Evolutionary conservation across 805 yeast genomes (phyloP).

Genomic region (Citeromyces matritensis): DNA sequence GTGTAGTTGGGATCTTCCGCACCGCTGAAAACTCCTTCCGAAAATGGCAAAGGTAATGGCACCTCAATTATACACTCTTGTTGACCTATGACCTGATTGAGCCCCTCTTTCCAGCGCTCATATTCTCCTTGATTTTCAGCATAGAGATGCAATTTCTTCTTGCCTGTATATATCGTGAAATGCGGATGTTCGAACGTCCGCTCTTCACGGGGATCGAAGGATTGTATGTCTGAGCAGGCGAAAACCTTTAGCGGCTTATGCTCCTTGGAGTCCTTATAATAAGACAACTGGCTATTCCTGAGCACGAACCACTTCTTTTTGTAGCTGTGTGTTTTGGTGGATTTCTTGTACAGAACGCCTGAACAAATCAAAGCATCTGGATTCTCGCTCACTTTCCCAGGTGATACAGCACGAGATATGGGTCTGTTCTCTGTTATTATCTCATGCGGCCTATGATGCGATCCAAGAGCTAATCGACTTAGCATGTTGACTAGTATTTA

Average conservation of each 20-base stretch:
- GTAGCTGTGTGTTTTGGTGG: slow-evolving; percentile 19
- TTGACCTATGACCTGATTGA: slow-evolving; percentile 3
- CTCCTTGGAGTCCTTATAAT: slow-evolving; percentile 21
- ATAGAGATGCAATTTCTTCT: slow-evolving; percentile 5
- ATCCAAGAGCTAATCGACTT: too few relatives aligned
- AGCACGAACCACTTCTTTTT: slow-evolving; percentile 23
- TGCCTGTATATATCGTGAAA: slow-evolving; percentile 4
- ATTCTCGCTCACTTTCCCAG: too few relatives aligned
- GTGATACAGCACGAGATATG: too few relatives aligned
- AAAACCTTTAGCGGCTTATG: slow-evolving; percentile 20
- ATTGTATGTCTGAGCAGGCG: slow-evolving; percentile 8
- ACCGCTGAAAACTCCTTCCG: slow-evolving; percentile 1
- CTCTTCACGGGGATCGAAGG: slow-evolving; percentile 7
- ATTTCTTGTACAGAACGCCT: slow-evolving; percentile 16
- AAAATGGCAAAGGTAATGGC: neutral
- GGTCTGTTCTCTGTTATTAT: too few relatives aligned
- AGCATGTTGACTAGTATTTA: too few relatives aligned
- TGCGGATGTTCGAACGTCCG: neutral
- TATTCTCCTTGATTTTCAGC: slow-evolving; percentile 5
- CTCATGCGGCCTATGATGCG: too few relatives aligned
- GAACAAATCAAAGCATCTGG: too few relatives aligned
- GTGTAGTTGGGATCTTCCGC: neutral
- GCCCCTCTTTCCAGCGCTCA: slow-evolving; percentile 2
- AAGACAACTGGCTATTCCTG: slow-evolving; percentile 19
- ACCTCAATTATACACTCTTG: neutral